Conservation (phyloP, 768 basidiomycete genomes). For the Multifurca ochricompacta region DNA sequence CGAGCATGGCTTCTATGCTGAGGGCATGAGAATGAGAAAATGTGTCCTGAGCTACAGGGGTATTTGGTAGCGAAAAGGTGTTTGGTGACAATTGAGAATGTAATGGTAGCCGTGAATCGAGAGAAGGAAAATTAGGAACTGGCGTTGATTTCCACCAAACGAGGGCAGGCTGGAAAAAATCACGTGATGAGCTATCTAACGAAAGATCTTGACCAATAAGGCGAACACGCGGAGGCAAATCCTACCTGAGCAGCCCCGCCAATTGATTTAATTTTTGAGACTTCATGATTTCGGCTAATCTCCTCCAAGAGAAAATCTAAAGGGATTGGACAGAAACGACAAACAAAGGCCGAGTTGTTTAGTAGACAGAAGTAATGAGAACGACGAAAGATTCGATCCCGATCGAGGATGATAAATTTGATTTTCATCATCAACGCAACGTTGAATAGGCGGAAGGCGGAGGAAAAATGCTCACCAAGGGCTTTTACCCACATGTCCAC, state of each 20-base stretch:
- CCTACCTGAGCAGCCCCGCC: constrained; percentile 68
- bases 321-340: constrained; percentile 2
- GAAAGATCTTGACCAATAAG: not conserved
- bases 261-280: constrained; percentile 64
- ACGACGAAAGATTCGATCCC: constrained; percentile 8
- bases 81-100: constrained; percentile 61
- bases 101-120: constrained; percentile 64
- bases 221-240: constrained; percentile 7
- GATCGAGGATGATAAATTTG: constrained; percentile 38
- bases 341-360: not conserved
- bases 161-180: constrained; percentile 45
- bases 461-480: constrained; percentile 51
- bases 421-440: constrained; percentile 40
- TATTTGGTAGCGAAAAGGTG: constrained; percentile 64
- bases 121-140: constrained; percentile 59
- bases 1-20: constrained; percentile 65
- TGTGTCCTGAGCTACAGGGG: constrained; percentile 70
- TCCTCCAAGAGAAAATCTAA: constrained; percentile 72
- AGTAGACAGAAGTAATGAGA: not conserved
- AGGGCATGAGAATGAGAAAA: constrained; percentile 75
- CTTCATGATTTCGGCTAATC: constrained; percentile 58
- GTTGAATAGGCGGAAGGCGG: constrained; percentile 20
- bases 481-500: constrained; percentile 89
- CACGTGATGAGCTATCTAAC: constrained; percentile 11
- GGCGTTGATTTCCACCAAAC: constrained; percentile 86